Evolutionary conservation across 2,329 filamentous ascomycete genomes (phyloP), one percentile per base, ranked within the genome.

Genomic region (Diaporthe citrichinensis): DNA sequence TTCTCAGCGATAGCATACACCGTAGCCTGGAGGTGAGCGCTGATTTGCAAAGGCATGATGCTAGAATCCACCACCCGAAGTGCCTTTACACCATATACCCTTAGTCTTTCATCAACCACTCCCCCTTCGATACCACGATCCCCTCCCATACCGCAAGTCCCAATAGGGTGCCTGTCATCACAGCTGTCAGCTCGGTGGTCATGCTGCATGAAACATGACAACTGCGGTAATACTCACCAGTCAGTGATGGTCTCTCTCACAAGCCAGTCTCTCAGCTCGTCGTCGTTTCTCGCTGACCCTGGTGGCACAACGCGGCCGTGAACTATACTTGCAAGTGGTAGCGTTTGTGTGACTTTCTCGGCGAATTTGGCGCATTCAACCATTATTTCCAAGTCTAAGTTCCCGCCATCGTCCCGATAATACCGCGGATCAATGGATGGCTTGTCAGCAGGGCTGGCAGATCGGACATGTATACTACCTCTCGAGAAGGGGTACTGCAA

Each of bases 1-100:
- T 87, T 89, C 79, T 90, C 89, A 6, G 82, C 88, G 77, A 88
- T 81, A 80, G 87, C 88, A 79, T 90, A 90, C 3, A 89, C 87
- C 0, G 85, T 85, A 74, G 87, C 87, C 78, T 89, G 87, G 51
- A 88, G 85, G 12, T 88, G 84, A 10, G 78, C 86, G 84, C 80
- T 87, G 82, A 73, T 85, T 83, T 82, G 86, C 84, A 88, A 81
- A 4, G 87, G 87, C 74, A 89, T 84, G 8, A 88, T 78, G 9
- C 85, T 86, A 0, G 87, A 87, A 79, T 90, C 88, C 8, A 85
- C 84, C 0, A 89, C 84, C 6, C 87, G 82, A 31, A 89, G 80
- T 31, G 84, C 84, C 72, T 84, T 83, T 25, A 89, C 81, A 0
- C 87, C 88, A 76, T 88, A 85, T 5, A 90, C 87, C 39, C 84